A percentile compares a stretch with the other conserved stretches of the same genome.
These are phyloP conservation scores for Saccharomycopsis crataegensis DNA, from an alignment of 1,139 yeast species.

Conservation along the genomic window DNA sequence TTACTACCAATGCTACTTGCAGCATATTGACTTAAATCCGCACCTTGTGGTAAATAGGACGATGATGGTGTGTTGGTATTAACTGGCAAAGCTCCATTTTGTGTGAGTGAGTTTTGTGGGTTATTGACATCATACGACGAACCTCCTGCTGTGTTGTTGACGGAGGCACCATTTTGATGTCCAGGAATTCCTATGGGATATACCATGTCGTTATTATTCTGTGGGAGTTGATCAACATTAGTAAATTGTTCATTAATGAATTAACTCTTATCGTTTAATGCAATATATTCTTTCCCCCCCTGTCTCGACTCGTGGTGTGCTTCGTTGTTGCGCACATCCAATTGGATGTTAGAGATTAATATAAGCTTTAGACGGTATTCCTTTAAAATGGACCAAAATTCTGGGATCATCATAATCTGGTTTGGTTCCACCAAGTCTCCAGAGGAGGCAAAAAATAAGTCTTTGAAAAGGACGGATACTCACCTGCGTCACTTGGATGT, in stretches of 20 bases:
- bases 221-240: neutral
- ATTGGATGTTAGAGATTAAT: too few species aligned
- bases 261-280: too few species aligned
- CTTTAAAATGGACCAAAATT: too few species aligned
- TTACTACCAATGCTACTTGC: constrained; percentile 3
- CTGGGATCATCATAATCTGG: too few species aligned
- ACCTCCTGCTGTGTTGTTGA: neutral
- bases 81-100: neutral
- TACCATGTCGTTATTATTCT: constrained; percentile 1
- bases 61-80: neutral
- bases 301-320: too few species aligned
- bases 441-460: too few species aligned
- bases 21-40: neutral
- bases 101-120: neutral
- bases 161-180: neutral
- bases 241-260: neutral
- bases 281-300: too few species aligned
- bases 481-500: too few species aligned
- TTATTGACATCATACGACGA: neutral
- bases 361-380: too few species aligned
- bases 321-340: too few species aligned
- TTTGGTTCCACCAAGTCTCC: too few species aligned
- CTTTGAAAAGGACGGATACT: too few species aligned
- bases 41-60: neutral
- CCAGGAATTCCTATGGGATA: constrained; percentile 3